Conservation (phyloP, 2,329 filamentous ascomycete genomes). For the Monosporascus ibericus region DNA sequence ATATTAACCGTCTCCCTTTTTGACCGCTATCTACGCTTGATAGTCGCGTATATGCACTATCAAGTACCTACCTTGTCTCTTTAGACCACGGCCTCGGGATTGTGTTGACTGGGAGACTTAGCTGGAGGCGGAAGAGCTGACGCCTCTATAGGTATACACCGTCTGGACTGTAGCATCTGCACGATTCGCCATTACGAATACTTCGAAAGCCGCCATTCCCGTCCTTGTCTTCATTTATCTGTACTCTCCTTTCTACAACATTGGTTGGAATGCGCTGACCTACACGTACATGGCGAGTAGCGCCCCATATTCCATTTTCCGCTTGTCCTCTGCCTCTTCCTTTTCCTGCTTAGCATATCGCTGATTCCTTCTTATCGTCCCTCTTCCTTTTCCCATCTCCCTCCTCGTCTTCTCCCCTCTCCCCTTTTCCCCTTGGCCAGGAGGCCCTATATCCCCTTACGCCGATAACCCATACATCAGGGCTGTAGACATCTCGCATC, state of each 20-base stretch:
- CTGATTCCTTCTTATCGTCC: neutral
- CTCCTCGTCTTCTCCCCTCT: neutral
- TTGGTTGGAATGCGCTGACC: conserved; percentile 28
- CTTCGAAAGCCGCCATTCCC: conserved; percentile 26
- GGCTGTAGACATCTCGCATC: neutral
- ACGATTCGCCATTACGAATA: conserved; percentile 28
- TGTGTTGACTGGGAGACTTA: no score
- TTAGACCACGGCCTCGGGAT: no score
- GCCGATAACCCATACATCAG: neutral
- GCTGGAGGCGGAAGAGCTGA: neutral
- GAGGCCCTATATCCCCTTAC: no score
- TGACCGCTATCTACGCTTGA: no score
- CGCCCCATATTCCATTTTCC: neutral
- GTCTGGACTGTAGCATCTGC: conserved; percentile 34
- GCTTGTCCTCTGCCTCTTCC: neutral
- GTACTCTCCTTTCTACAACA: conserved; percentile 34
- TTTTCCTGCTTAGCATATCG: neutral
- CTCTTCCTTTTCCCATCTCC: neutral
- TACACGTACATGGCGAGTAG: conserved; percentile 28
- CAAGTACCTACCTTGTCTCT: no score
- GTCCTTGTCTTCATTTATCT: conserved; percentile 37
- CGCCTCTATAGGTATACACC: conserved; percentile 21
- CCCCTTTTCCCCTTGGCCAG: no score
- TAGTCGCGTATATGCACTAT: no score
- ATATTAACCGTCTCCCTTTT: no score